Base-by-base conservation (phyloP, 345 rosid species). In the Barbarea vulgaris region DNA sequence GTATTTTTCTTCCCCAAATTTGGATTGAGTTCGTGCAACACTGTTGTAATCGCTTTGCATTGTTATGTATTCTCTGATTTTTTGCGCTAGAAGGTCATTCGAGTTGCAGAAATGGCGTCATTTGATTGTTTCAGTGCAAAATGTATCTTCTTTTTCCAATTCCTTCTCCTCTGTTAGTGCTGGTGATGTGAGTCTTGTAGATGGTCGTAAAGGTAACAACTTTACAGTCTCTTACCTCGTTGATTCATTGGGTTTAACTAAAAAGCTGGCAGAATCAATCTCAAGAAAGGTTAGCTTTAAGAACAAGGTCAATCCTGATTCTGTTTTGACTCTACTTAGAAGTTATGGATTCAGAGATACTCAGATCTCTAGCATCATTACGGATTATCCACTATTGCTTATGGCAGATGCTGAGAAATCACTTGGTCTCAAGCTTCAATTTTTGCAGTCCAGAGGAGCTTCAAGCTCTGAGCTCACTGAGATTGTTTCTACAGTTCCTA, bases 231-330 rank as follows among this genome's bases (percentile, higher is more conserved):
- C 74, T 19, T 69, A 69, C 64, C 74, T 69, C 22, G 74, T 76
- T 59, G 30, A 60, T 17, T 76, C 83, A 15, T 7, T 78, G 36
- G 74, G 80, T 17, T 46, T 80, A 14, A 0, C 77, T 19, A 21
- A 31, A 4, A 70, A 71, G 3, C 25, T 56, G 4, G 83, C 83
- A 1, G 33, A 22, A 34, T 70, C 70, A 3, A 55, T 66, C 15
- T 65, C 74, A 1, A 52, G 12, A 1, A 80, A 27, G 7, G 41
- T 54, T 0, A 69, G 53, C 4, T 18, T 41, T 0, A 21, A 27
- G 1, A 9, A 19, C 0, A 55, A 57, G n/a, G 39, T 1, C 25
- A 27, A 27, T 27, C 0, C 0, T 3, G 0, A 33, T 33, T 33
- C 36, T 1, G 36, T 33, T 33, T 10, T 8, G 36, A 33, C 2